Evolutionary conservation across 257 asterid genomes (phyloP), one percentile per base, ranked within the genome.

Genomic region (Verbascum thapsus): DNA sequence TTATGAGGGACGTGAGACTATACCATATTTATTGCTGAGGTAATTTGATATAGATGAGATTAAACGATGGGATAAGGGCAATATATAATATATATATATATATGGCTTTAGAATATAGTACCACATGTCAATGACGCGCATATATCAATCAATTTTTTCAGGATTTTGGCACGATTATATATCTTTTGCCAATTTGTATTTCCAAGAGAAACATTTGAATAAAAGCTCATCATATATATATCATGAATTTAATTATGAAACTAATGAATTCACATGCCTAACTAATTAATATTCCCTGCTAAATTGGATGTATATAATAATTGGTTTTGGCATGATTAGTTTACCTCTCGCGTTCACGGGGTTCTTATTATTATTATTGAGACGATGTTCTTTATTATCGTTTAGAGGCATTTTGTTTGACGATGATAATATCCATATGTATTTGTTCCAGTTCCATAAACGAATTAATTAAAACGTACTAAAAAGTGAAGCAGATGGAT

Each of bases 251-350:
- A 26, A 26, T 26, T 26, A 1, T 2, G 32, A 34, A 53, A 69
- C 10, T 32, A 18, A 32, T 44, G 34, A 37, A 47, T 45, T 62
- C 53, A 66, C 57, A 62, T 60, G 73, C 41, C 45, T 22, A 48
- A 66, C 70, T 26, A 59, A 71, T 13, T 43, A 50, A 65, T 58
- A 72, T 65, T 58, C 76, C 58, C 47, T 3, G 19, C 42, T 26
- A 64, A n/a, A 64, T 44, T 26, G 32, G 32, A 26, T 26, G 32
- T 26, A 32, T n/a, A 10, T 34, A 10, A 26, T 5, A 66, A 12
- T 64, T 26, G 32, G 30, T 50, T 66, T 58, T 30, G 68, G 53
- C 64, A 30, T 59, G 39, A 20, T 54, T 35, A 10, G 48, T 22
- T n/a, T 26, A 26, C 32, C 49, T 4, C 2, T 8, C 5, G 32